Evolutionary conservation across 306 rosid genomes (phyloP), one percentile per base, ranked within the genome.

Genomic region (Castanea sativa): DNA sequence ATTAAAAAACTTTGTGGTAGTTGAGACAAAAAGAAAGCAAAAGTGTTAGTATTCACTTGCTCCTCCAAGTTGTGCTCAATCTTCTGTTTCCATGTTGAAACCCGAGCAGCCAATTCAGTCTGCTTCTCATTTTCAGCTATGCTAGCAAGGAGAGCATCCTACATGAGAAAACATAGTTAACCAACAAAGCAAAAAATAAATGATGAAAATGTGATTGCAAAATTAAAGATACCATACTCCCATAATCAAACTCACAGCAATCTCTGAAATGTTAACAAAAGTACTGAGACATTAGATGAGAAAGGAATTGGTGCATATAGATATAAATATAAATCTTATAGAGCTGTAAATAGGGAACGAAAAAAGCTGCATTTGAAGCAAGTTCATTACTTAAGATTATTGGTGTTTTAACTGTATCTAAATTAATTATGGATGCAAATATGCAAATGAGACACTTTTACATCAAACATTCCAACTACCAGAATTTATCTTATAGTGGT

Each of bases 61-160:
- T 95, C 98, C 87, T 95, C 97, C 83, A 95, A 75, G 69, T 89
- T 83, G 76, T 86, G 84, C 88, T 95, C 99, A 80, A 95, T 88
- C 79, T 86, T 93, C 71, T 93, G 98, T 85, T 93, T 95, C 98
- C 99, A 93, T 33, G 92, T 85, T 29, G 96, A 90, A 76, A 95
- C 96, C 83, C 94, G 91, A 71, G 92, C 73, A 74, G 94, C 98
- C 84, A 93, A 85, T 88, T 89, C 98, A 49, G 94, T 90, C 78
- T 91, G 99, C 82, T 89, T 90, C 93, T 95, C 99, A 3, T 84
- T 85, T 87, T 95, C 89, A 43, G 96, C 92, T 72, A 95, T 91
- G 90, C 88, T 93, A 75, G 98, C 98, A 51, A 95, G 94, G 74
- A 95, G 91, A 82, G 96, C 80, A 51, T 93, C 91, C 99, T 93